Evolutionary conservation across 306 rosid species (phyloP).

Genomic region (Gynostemma pentaphyllum): DNA sequence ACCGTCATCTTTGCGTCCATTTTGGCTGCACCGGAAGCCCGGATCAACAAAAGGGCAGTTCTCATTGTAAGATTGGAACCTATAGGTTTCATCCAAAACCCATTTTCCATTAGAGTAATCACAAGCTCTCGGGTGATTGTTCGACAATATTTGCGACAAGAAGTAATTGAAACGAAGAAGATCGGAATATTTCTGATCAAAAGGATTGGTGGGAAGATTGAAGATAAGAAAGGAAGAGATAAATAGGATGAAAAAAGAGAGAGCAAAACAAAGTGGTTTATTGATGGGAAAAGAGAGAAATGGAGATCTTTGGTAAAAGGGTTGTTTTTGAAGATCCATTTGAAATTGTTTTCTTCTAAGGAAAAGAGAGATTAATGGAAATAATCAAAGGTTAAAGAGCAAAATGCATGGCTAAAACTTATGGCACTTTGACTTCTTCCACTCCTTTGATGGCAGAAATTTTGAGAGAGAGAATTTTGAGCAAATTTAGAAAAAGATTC

Average conservation of each 20-base stretch:
- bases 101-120: constrained; percentile 67
- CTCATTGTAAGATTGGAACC: constrained; percentile 35
- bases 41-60: constrained; percentile 73
- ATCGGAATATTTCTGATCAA: neutral
- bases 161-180: neutral
- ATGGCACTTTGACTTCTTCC: no score
- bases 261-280: constrained; percentile 28
- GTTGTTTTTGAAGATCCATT: constrained; percentile 40
- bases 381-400: no score
- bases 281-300: constrained; percentile 9
- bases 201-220: neutral
- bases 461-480: no score
- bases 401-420: no score
- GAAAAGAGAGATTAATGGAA: no score
- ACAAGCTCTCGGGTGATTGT: constrained; percentile 8
- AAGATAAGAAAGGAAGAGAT: neutral
- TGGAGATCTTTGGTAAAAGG: constrained; percentile 6
- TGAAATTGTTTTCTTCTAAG: no score
- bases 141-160: neutral
- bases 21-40: constrained; percentile 65
- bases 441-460: no score
- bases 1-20: constrained; percentile 42
- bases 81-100: constrained; percentile 35
- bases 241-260: constrained; percentile 28
- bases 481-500: no score